Evolutionary conservation across 108 stramenopile genomes (phyloP).

Genomic region (Seminavis robusta): DNA sequence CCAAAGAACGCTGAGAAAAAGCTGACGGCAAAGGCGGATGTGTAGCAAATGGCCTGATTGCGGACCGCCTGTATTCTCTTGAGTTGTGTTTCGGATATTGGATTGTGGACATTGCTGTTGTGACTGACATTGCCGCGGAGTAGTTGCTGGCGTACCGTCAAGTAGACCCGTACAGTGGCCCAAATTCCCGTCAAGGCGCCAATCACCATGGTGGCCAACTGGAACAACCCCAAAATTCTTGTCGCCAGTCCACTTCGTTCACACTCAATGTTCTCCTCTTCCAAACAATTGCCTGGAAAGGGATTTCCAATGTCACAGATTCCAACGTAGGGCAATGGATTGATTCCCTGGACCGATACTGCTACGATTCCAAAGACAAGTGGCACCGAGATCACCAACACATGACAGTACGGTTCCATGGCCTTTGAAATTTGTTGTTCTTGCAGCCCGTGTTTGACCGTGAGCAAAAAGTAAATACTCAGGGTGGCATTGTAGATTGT

Average conservation of each 20-base stretch:
- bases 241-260: not conserved
- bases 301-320: not conserved
- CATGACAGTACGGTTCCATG: not conserved
- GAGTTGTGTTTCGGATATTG: too few species aligned
- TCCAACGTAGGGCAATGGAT: not conserved
- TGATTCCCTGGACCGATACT: not conserved
- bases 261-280: not conserved
- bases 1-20: too few species aligned
- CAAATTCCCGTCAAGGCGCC: too few species aligned
- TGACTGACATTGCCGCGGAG: too few species aligned
- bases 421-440: not conserved
- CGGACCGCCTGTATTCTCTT: too few species aligned
- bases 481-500: conserved; percentile 3
- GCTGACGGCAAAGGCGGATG: too few species aligned
- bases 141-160: too few species aligned
- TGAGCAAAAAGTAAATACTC: conserved; percentile 4
- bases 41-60: too few species aligned
- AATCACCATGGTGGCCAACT: too few species aligned
- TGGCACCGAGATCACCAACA: not conserved
- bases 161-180: too few species aligned
- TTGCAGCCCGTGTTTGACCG: not conserved
- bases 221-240: too few species aligned
- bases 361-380: not conserved
- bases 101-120: too few species aligned
- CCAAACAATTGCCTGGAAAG: not conserved